A percentile compares a stretch with the other conserved stretches of the same genome.
Evolutionary conservation across 2,329 filamentous ascomycete genomes (phyloP).

Genomic region (Fusarium sp.): DNA sequence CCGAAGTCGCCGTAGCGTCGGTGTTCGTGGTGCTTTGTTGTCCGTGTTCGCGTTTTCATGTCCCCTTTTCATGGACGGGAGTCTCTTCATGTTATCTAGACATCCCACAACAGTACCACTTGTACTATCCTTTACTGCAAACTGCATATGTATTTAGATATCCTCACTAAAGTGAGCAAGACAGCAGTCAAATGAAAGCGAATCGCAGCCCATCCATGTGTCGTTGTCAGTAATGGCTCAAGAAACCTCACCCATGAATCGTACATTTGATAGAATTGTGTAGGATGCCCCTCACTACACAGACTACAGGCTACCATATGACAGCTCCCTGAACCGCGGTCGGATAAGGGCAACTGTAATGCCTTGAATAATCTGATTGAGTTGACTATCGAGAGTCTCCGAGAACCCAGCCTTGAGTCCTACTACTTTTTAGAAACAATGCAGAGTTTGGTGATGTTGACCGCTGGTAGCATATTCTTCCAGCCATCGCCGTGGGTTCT

Average conservation of each 20-base stretch:
- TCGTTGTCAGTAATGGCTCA: neutral
- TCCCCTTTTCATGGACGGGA: neutral
- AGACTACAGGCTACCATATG: too few species aligned
- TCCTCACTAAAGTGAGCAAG: rapidly evolving
- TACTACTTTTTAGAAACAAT: neutral
- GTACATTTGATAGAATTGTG: neutral
- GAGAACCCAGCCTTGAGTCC: rapidly evolving
- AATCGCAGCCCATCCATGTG: neutral
- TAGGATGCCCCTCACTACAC: too few species aligned
- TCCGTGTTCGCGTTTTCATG: neutral
- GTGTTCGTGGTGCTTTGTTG: rapidly evolving
- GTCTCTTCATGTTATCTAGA: neutral
- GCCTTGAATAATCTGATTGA: too few species aligned
- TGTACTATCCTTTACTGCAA: neutral
- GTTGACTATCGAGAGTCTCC: rapidly evolving
- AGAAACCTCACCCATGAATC: neutral
- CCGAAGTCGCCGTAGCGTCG: rapidly evolving
- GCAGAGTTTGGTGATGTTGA: neutral
- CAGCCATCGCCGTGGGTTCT: neutral
- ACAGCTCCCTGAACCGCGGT: too few species aligned
- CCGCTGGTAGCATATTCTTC: neutral
- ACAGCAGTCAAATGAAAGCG: rapidly evolving
- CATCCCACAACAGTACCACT: rapidly evolving
- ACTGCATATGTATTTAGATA: rapidly evolving
- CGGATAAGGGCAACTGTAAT: too few species aligned